phyloP scores from a whole-genome alignment of 129 eudicot species.

The Pseudognaphalium luteoalbum region DNA sequence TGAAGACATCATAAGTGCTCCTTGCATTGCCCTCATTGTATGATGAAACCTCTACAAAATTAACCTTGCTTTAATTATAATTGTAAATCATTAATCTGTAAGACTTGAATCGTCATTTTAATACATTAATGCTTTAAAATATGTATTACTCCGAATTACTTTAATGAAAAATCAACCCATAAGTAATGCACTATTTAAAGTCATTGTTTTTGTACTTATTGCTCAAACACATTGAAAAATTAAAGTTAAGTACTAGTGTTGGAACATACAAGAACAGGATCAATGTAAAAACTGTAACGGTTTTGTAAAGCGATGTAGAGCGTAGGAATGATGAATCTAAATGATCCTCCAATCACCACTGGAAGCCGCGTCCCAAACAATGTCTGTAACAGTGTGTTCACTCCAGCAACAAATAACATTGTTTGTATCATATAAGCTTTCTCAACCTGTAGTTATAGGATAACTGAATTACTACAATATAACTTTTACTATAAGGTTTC shows the following conservation, averaged over 20 bases:
- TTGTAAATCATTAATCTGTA: neutral
- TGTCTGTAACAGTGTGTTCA: constrained; percentile 80
- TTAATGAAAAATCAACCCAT: too few relatives aligned
- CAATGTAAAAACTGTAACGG: constrained; percentile 48
- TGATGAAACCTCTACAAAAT: constrained; percentile 61
- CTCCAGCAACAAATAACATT: constrained; percentile 71
- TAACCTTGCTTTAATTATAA: neutral
- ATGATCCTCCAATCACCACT: constrained; percentile 83
- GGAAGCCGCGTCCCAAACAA: constrained; percentile 78
- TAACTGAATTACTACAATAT: neutral
- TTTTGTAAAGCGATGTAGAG: constrained; percentile 52
- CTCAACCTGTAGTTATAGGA: constrained; percentile 48
- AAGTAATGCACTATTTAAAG: neutral
- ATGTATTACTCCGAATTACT: too few relatives aligned
- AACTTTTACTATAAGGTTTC: neutral
- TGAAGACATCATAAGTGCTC: constrained; percentile 81
- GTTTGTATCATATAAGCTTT: constrained; percentile 80
- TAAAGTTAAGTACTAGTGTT: neutral
- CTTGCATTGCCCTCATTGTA: constrained; percentile 86
- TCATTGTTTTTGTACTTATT: neutral
- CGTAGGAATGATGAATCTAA: constrained; percentile 66
- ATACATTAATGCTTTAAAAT: too few relatives aligned
- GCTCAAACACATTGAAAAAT: neutral
- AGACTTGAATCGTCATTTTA: neutral
- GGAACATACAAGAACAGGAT: constrained; percentile 53